Evolutionary conservation across 192 early-diverging fungal genomes (phyloP).

Genomic region (Chytriomyces sp.): DNA sequence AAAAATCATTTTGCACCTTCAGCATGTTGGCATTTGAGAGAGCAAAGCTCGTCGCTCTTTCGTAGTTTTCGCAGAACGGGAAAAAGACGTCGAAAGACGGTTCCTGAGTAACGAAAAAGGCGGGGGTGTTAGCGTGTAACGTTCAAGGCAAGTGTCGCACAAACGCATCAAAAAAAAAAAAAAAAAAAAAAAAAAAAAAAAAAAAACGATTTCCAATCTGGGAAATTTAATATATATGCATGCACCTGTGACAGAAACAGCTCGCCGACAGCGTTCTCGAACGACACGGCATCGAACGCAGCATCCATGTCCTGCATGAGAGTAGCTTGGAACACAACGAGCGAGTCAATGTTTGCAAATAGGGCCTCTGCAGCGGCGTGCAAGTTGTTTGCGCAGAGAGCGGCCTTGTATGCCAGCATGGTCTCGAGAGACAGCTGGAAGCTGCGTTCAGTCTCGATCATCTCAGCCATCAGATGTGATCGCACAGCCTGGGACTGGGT

Average conservation of each 20-base stretch:
- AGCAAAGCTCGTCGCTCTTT: slow-evolving; percentile 47
- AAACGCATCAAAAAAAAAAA: background rate
- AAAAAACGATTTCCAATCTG: background rate
- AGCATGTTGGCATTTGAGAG: slow-evolving; percentile 47
- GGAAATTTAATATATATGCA: background rate
- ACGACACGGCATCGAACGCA: slow-evolving; percentile 61
- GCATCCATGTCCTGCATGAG: slow-evolving; percentile 90
- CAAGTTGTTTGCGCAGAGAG: slow-evolving; percentile 48
- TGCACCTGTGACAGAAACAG: slow-evolving; percentile 77
- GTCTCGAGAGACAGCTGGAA: slow-evolving; percentile 88
- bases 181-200: slow-evolving; percentile 5
- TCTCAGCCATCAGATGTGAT: slow-evolving; percentile 81
- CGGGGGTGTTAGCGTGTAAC: background rate
- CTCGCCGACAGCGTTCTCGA: slow-evolving; percentile 86
- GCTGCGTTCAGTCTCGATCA: slow-evolving; percentile 90
- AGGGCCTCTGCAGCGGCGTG: slow-evolving; percentile 77
- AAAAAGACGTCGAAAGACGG: slow-evolving; percentile 71
- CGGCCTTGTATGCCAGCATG: slow-evolving; percentile 54
- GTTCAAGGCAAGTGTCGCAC: no score
- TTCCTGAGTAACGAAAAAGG: slow-evolving; percentile 29
- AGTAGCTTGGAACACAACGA: slow-evolving; percentile 93
- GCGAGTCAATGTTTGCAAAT: slow-evolving; percentile 89
- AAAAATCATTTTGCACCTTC: slow-evolving; percentile 56
- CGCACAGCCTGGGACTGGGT: slow-evolving; percentile 37
- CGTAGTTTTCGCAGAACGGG: slow-evolving; percentile 91